Conservation (phyloP, 805 yeast species). For the Hanseniaspora occidentalis region DNA sequence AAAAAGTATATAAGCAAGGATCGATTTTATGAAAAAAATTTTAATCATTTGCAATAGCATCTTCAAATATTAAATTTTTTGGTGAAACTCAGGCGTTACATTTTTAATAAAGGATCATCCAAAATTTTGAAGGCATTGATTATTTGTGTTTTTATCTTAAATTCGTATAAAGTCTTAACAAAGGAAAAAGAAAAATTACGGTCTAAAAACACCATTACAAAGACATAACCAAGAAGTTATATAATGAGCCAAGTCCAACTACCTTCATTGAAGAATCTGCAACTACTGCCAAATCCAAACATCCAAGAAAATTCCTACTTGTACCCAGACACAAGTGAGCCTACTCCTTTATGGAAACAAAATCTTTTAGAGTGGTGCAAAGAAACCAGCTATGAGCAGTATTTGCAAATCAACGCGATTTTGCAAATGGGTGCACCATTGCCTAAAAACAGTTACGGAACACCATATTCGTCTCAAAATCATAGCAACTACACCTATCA, state of each 20-base stretch:
- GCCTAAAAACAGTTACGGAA: neutral
- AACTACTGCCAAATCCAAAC: constrained; percentile 20
- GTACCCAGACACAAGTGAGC: constrained; percentile 25
- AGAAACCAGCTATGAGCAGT: constrained; percentile 20
- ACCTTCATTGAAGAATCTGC: constrained; percentile 23
- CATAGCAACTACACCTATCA: neutral
- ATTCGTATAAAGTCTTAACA: no score
- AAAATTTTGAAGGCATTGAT: no score
- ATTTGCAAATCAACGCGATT: constrained; percentile 13
- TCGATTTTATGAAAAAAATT: no score
- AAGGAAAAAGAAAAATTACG: no score
- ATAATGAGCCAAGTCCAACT: constrained; percentile 5
- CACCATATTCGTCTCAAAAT: neutral
- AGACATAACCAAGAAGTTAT: neutral
- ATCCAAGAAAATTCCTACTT: constrained; percentile 19
- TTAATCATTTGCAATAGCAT: no score
- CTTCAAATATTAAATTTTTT: no score
- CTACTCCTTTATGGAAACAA: constrained; percentile 21
- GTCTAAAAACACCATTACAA: neutral
- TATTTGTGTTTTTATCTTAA: no score
- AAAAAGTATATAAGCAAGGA: no score
- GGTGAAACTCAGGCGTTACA: no score
- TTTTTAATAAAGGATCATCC: no score
- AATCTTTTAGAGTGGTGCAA: constrained; percentile 23
- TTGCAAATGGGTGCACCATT: constrained; percentile 7